Evolutionary conservation across 2,329 filamentous ascomycete species (phyloP).

Genomic region (Alternaria infectoria): DNA sequence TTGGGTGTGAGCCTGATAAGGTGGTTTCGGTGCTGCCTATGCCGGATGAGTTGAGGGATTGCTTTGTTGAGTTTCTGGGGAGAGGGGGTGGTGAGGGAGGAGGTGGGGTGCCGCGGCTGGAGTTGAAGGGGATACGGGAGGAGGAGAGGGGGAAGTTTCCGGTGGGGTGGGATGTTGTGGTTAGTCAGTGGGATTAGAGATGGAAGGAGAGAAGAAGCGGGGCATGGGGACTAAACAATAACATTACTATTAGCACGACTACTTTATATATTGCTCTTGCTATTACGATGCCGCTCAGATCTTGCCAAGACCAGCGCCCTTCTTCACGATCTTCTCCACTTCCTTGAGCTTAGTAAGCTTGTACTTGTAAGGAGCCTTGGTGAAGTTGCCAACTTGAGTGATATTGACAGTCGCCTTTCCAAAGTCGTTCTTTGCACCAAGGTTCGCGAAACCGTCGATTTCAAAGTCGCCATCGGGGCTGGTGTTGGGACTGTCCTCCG

Average conservation of each 20-base stretch:
- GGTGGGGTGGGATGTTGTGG: neutral
- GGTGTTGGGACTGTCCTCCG: slow-evolving; percentile 62
- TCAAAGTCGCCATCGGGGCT: slow-evolving; percentile 61
- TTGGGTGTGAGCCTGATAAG: neutral
- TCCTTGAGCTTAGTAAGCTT: slow-evolving; percentile 55
- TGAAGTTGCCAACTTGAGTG: slow-evolving; percentile 59
- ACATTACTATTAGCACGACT: neutral
- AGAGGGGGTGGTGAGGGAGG: neutral
- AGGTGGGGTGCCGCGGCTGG: neutral
- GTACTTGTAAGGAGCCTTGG: slow-evolving; percentile 57
- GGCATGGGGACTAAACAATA: neutral
- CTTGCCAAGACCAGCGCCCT: slow-evolving; percentile 57
- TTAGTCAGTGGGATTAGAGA: neutral
- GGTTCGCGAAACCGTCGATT: slow-evolving; percentile 61
- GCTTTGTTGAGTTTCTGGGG: neutral
- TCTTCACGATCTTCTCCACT: slow-evolving; percentile 52
- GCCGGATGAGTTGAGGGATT: neutral
- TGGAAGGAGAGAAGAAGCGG: neutral
- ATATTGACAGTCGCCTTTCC: slow-evolving; percentile 59
- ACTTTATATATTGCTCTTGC: neutral
- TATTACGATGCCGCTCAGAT: slow-evolving; percentile 15
- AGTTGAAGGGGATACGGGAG: neutral
- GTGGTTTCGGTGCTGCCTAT: neutral
- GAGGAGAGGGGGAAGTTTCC: neutral
- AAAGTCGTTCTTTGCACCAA: slow-evolving; percentile 60